Conservation (phyloP, 805 yeast genomes). For the Zygosaccharomyces rouxii region DNA sequence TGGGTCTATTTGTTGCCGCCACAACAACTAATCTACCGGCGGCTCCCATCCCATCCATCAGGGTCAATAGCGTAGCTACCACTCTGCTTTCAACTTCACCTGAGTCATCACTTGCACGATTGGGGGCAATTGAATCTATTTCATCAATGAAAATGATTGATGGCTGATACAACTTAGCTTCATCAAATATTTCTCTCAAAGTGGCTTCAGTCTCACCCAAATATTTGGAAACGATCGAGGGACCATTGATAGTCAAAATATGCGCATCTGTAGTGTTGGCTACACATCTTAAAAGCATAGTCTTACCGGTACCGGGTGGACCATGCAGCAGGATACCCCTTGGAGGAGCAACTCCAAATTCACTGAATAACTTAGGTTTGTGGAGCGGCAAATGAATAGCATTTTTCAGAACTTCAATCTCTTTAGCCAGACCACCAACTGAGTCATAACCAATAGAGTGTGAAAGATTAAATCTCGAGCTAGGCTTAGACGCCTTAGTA, state of each 20-base stretch:
- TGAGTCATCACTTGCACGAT: constrained; percentile 73
- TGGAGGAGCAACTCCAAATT: constrained; percentile 89
- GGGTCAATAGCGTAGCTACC: constrained; percentile 78
- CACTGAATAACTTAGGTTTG: constrained; percentile 67
- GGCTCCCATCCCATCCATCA: constrained; percentile 74
- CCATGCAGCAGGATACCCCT: constrained; percentile 92
- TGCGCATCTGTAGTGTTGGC: constrained; percentile 80
- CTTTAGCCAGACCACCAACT: constrained; percentile 75
- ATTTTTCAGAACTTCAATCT: constrained; percentile 55
- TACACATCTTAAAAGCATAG: constrained; percentile 78
- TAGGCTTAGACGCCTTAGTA: constrained; percentile 25
- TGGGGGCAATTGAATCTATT: constrained; percentile 87
- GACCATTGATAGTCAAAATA: constrained; percentile 80
- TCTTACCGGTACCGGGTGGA: constrained; percentile 96
- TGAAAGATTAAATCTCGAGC: constrained; percentile 43
- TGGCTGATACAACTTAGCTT: constrained; percentile 84
- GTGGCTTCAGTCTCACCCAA: constrained; percentile 91
- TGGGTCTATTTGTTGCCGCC: constrained; percentile 73
- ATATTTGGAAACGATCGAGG: constrained; percentile 87
- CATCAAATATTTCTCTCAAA: constrained; percentile 74
- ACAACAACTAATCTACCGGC: constrained; percentile 61
- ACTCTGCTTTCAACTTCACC: constrained; percentile 90
- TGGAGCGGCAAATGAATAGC: constrained; percentile 78
- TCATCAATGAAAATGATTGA: constrained; percentile 87
- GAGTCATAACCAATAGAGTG: constrained; percentile 43